Percentiles rank a stretch among this genome's conserved stretches.
These are phyloP conservation scores for Suhomyces sp. DNA, from an alignment of 805 yeast genomes.

Conservation along the genomic window DNA sequence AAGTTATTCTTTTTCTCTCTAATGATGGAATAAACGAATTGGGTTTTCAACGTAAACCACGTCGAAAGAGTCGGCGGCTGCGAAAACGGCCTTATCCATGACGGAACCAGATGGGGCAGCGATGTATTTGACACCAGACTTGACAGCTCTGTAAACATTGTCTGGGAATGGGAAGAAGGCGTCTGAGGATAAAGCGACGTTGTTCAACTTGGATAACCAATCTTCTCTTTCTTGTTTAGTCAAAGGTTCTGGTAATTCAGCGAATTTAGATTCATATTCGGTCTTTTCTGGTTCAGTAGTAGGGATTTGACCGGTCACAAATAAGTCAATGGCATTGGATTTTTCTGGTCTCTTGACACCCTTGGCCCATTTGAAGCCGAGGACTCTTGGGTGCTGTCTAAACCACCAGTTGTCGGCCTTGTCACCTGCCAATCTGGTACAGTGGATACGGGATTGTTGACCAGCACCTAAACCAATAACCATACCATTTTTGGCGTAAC, in stretches of 20 bases:
- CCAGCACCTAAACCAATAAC: constrained; percentile 99
- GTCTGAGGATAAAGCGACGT: constrained; percentile 92
- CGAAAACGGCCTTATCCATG: constrained; percentile 93
- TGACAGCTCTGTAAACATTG: constrained; percentile 95
- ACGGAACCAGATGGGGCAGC: constrained; percentile 98
- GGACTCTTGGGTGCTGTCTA: constrained; percentile 94
- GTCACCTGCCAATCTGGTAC: constrained; percentile 98
- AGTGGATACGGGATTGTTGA: constrained; percentile 98
- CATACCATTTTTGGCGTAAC: constrained; percentile 99
- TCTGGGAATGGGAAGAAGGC: constrained; percentile 99
- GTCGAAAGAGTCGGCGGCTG: constrained; percentile 89
- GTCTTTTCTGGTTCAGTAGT: constrained; percentile 86
- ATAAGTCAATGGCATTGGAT: constrained; percentile 95
- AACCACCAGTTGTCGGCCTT: constrained; percentile 99
- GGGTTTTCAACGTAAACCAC: constrained; percentile 96
- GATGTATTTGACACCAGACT: constrained; percentile 92
- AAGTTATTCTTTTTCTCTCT: constrained; percentile 15
- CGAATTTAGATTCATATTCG: constrained; percentile 90
- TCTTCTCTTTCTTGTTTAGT: constrained; percentile 79
- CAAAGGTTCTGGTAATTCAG: constrained; percentile 76
- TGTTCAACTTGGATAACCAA: constrained; percentile 76
- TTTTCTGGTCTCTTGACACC: constrained; percentile 98
- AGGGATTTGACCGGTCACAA: constrained; percentile 89
- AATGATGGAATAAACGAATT: constrained; percentile 97
- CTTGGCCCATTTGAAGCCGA: constrained; percentile 94